A percentile compares a stretch with the other conserved stretches of the same genome.
Evolutionary conservation across 768 basidiomycete genomes (phyloP).

Genomic region (Steccherinum ochraceum): DNA sequence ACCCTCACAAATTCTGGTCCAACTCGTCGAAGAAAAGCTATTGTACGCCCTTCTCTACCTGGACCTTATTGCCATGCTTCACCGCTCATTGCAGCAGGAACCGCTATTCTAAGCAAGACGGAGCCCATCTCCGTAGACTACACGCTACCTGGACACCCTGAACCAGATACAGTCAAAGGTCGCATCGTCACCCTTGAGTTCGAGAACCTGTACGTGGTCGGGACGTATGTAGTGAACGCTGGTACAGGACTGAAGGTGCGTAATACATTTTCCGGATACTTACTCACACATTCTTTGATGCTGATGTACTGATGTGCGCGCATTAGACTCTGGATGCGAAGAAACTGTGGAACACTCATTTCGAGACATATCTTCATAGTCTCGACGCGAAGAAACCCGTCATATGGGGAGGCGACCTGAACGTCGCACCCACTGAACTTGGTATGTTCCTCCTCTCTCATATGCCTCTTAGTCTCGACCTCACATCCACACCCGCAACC

Average conservation of each 20-base stretch:
- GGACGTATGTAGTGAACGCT: conserved; percentile 83
- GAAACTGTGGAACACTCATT: conserved; percentile 74
- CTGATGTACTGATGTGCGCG: too few species aligned
- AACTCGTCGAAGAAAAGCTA: conserved; percentile 77
- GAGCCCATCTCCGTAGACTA: conserved; percentile 61
- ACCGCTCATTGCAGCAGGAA: conserved; percentile 49
- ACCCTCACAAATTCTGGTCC: conserved; percentile 71
- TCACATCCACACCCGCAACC: background rate
- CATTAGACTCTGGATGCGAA: conserved; percentile 68
- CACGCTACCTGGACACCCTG: conserved; percentile 71
- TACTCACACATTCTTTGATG: too few species aligned
- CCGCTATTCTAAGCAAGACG: conserved; percentile 72
- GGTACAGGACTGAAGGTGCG: conserved; percentile 67
- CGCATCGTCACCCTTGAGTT: conserved; percentile 83
- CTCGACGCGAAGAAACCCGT: conserved; percentile 78
- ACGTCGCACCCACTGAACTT: conserved; percentile 73
- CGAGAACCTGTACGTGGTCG: conserved; percentile 58
- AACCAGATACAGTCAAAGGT: conserved; percentile 59
- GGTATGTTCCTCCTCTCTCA: conserved; percentile 32
- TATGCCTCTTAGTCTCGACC: background rate
- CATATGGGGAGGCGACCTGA: conserved; percentile 85
- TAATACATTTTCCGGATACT: too few species aligned
- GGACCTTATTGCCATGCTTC: background rate
- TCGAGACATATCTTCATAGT: conserved; percentile 63
- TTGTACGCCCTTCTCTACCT: conserved; percentile 33